Evolutionary conservation across 768 basidiomycete species (phyloP), one percentile per base, ranked within the genome.

Genomic region (Naganishia vishniacii): DNA sequence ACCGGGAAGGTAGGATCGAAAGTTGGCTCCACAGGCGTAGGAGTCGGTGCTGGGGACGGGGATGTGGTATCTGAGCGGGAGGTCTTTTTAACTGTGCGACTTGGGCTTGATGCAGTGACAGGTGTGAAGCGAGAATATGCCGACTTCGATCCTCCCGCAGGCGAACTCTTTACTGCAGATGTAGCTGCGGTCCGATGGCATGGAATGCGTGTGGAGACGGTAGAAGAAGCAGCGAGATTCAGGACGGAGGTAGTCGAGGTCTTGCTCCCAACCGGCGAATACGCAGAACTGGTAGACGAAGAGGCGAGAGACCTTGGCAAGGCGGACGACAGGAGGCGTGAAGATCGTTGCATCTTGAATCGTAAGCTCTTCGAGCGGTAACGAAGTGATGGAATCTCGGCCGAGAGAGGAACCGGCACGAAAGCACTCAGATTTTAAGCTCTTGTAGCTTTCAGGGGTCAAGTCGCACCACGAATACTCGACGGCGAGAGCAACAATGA

Each of bases 1-100:
- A 58, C 28, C 16, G 64, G 64, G 40, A 65, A 65, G 2, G 56
- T 26, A 13, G 47, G n/a, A 31, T 62, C 48, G 34, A 25, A 16
- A 25, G 23, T 23, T 11, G 23, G 32, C n/a, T 34, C 34, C 6
- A 25, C 31, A 13, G 32, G n/a, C 13, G 37, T 12, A 34, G 53
- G 53, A 12, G 53, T 20, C 20, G 4, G n/a, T 37, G 26, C 20
- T 40, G 34, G 20, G 31, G 23, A 20, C 32, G 11, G 18, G 18
- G 15, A 46, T 34, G 31, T n/a, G 13, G 32, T 56, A 0, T 7
- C 37, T 15, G 53, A 5, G 13, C 37, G 32, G n/a, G 25, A 12
- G 13, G 23, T n/a, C 37, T 34, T 37, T 16, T 56, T 56, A 1
- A 26, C 4, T 16, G 53, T 34, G n/a, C 34, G 32, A 23, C 34